phyloP scores from a whole-genome alignment of 164 flowering plant species.

The Sextonia rubra region DNA sequence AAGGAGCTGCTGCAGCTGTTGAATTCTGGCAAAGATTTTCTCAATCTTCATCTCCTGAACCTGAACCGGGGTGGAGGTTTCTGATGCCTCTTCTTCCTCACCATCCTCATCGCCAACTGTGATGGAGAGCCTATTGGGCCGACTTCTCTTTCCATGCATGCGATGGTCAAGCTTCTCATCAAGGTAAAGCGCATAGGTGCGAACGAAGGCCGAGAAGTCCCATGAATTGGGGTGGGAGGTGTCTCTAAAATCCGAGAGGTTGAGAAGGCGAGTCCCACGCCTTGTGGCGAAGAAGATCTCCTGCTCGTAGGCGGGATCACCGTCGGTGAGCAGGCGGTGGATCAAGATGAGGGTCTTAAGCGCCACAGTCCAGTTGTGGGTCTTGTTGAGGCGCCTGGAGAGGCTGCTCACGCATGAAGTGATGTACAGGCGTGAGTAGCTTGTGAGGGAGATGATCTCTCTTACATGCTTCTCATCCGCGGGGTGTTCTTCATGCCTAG shows the following conservation, averaged over 20 bases:
- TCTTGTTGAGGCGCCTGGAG: slow-evolving; percentile 69
- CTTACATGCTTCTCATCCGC: slow-evolving; percentile 63
- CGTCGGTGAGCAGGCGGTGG: slow-evolving; percentile 69
- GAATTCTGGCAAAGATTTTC: slow-evolving; percentile 42
- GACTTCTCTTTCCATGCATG: slow-evolving; percentile 57
- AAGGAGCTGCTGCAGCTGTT: slow-evolving; percentile 66
- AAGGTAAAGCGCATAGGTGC: slow-evolving; percentile 66
- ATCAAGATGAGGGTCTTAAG: slow-evolving; percentile 65
- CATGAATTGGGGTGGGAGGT: slow-evolving; percentile 52
- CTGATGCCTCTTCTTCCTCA: background rate
- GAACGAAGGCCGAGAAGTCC: slow-evolving; percentile 84
- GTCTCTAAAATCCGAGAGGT: slow-evolving; percentile 85
- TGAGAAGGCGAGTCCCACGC: slow-evolving; percentile 71
- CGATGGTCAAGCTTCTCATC: slow-evolving; percentile 70
- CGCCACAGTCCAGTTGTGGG: slow-evolving; percentile 86
- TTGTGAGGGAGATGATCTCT: slow-evolving; percentile 52
- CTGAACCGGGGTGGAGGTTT: slow-evolving; percentile 17
- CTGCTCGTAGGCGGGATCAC: slow-evolving; percentile 60
- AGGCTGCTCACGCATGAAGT: slow-evolving; percentile 50
- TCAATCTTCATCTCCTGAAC: slow-evolving; percentile 48
- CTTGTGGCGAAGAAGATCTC: slow-evolving; percentile 81
- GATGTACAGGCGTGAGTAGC: slow-evolving; percentile 49
- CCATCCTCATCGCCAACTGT: background rate
- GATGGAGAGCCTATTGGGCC: slow-evolving; percentile 5
- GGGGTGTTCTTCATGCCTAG: slow-evolving; percentile 82